Evolutionary conservation across 805 yeast genomes (phyloP).

Genomic region (Lipomyces orientalis): DNA sequence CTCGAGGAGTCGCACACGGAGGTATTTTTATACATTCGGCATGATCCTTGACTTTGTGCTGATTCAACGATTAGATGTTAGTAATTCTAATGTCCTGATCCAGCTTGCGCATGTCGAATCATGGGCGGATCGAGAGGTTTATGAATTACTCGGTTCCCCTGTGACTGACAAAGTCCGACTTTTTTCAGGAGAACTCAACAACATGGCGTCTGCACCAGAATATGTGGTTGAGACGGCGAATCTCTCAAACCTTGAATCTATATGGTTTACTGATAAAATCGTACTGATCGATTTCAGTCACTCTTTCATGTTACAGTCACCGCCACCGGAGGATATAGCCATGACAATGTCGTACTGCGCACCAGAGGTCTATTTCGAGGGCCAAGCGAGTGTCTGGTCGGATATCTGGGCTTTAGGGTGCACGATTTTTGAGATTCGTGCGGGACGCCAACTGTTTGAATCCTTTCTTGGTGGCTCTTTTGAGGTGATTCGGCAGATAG

Average conservation of each 20-base stretch:
- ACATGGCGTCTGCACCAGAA: neutral
- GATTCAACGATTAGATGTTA: neutral
- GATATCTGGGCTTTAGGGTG: slow-evolving; percentile 8
- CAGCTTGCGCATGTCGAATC: neutral
- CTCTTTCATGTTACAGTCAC: neutral
- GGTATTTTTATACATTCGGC: neutral
- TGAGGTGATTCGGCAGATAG: slow-evolving; percentile 1
- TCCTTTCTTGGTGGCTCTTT: neutral
- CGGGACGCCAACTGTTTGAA: neutral
- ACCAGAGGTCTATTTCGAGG: slow-evolving; percentile 2
- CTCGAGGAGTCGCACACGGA: slow-evolving; percentile 1
- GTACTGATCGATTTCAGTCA: slow-evolving; percentile 2
- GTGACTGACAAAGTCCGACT: neutral
- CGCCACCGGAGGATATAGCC: neutral
- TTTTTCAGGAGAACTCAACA: neutral
- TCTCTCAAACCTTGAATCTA: neutral
- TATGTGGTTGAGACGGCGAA: slow-evolving; percentile 4
- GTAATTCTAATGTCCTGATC: neutral
- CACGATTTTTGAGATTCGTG: slow-evolving; percentile 3
- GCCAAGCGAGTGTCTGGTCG: neutral
- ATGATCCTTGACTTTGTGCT: neutral
- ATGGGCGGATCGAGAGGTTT: neutral
- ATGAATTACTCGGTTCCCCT: neutral
- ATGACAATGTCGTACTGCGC: neutral
- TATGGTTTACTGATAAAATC: neutral